Evolutionary conservation across 169 alveolate genomes (phyloP).

Genomic region (Fabrea salina): DNA sequence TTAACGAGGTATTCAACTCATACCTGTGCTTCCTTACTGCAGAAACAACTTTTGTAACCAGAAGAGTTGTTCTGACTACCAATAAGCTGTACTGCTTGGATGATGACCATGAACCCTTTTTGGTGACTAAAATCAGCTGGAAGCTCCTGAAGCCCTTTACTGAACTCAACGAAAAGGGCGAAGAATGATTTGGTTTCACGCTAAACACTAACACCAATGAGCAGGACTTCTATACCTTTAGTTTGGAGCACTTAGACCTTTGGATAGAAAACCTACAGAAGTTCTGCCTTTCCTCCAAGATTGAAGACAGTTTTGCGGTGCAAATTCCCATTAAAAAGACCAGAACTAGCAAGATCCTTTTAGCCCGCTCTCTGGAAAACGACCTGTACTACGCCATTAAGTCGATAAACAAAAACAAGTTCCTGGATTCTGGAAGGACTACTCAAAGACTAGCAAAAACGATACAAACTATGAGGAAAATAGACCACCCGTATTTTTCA

Average conservation of each 20-base stretch:
- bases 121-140: neutral
- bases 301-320: no score
- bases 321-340: no score
- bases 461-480: constrained; percentile 3
- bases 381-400: neutral
- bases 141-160: constrained; percentile 3
- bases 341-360: no score
- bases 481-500: neutral
- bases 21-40: no score
- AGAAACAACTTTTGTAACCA: no score
- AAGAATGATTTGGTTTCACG: constrained; percentile 7
- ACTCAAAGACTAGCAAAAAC: neutral
- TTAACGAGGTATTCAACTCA: no score
- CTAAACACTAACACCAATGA: neutral
- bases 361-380: neutral
- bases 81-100: no score
- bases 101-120: neutral
- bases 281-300: no score
- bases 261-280: neutral
- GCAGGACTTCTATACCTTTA: neutral
- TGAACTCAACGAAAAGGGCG: neutral
- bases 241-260: neutral
- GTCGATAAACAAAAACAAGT: neutral
- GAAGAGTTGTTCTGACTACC: no score
- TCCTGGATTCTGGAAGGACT: neutral